Conservation (phyloP, 2,329 filamentous ascomycete genomes). For the Penicillium olsonii region DNA sequence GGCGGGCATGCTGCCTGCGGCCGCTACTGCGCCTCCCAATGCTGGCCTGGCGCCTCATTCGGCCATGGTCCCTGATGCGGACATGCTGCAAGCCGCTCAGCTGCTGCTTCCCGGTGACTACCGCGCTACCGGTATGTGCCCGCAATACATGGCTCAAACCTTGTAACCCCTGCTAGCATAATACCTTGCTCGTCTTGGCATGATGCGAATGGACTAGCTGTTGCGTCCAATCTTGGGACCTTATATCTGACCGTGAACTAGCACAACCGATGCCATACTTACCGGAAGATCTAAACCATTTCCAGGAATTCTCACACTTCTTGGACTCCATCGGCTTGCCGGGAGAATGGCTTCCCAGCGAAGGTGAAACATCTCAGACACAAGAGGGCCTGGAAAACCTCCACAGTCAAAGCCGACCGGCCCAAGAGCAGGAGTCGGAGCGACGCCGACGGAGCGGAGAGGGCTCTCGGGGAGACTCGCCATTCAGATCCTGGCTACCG, state of each 20-base stretch:
- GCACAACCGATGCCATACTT: constrained; percentile 32
- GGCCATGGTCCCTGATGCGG: constrained; percentile 32
- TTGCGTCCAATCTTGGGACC: neutral
- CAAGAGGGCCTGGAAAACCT: constrained; percentile 27
- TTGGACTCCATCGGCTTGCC: constrained; percentile 38
- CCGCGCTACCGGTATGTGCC: constrained; percentile 22
- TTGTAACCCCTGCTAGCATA: neutral
- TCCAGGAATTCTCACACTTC: constrained; percentile 40
- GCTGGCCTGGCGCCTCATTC: constrained; percentile 20
- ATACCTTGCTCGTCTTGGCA: neutral
- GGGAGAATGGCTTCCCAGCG: constrained; percentile 34
- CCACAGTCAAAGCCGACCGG: constrained; percentile 19
- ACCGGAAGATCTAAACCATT: constrained; percentile 36
- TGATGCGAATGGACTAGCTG: neutral
- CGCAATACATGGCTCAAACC: neutral
- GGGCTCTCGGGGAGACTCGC: constrained; percentile 33
- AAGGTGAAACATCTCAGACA: constrained; percentile 28
- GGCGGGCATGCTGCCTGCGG: constrained; percentile 21
- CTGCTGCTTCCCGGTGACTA: constrained; percentile 35
- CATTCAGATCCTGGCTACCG: constrained; percentile 37
- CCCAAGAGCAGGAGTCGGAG: constrained; percentile 24
- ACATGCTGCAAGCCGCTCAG: constrained; percentile 43
- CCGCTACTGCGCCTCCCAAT: constrained; percentile 11
- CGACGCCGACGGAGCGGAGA: constrained; percentile 20
- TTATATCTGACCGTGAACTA: constrained; percentile 14